Conservation (phyloP, 495 filamentous ascomycete genomes). For the Penicillium longicatenatum region DNA sequence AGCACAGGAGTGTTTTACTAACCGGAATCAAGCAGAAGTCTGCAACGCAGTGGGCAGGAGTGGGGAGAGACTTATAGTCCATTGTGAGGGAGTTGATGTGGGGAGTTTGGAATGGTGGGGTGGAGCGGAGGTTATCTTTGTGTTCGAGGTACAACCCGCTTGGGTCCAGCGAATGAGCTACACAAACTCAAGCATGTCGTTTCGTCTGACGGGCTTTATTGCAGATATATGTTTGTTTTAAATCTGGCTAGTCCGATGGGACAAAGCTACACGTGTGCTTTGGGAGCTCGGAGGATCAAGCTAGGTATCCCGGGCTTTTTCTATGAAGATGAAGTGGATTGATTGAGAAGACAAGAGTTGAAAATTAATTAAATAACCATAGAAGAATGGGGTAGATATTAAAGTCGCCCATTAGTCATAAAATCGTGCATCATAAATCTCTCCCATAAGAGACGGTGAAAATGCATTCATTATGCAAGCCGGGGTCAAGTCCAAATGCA, state of each 20-base stretch:
- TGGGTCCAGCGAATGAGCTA: background rate
- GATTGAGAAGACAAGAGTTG: background rate
- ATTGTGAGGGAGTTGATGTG: conserved; percentile 7
- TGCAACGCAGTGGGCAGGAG: conserved; percentile 67
- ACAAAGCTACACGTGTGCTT: background rate
- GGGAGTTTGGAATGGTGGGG: background rate
- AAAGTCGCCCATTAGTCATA: background rate
- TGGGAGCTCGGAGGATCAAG: background rate
- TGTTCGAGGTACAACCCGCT: background rate
- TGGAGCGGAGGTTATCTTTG: background rate
- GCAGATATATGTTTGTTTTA: background rate
- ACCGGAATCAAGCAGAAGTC: conserved; percentile 87
- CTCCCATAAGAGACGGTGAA: background rate
- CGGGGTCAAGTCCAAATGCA: background rate
- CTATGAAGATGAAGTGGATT: background rate
- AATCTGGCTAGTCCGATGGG: background rate
- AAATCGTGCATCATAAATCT: background rate
- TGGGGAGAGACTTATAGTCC: conserved; percentile 46
- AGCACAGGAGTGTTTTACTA: conserved; percentile 14
- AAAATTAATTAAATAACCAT: background rate
- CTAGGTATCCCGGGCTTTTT: background rate
- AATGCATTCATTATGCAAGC: background rate
- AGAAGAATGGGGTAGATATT: background rate
- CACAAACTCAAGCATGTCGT: background rate
- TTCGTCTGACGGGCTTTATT: background rate